Percentiles rank a stretch among this genome's conserved stretches.
phyloP scores from a whole-genome alignment of 139 green algal genomes.

The Auxenochlorella pyrenoidosa region DNA sequence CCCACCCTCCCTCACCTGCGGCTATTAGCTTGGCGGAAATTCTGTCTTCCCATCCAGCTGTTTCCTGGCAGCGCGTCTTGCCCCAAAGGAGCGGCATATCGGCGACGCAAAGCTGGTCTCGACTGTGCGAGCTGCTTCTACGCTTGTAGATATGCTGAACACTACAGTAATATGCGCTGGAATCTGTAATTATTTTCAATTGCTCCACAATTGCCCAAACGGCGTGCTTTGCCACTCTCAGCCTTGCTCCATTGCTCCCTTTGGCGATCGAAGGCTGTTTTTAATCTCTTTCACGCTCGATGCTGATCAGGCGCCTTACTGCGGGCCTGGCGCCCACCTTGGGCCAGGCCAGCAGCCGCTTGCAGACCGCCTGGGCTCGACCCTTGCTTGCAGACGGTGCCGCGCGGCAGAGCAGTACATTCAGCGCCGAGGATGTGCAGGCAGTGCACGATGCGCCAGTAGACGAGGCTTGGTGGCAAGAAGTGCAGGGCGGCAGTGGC shows the following conservation, averaged over 20 bases:
- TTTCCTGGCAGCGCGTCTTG: slow-evolving; percentile 18
- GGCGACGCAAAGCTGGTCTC: not conserved
- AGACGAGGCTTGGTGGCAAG: slow-evolving; percentile 6
- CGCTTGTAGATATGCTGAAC: too few species aligned
- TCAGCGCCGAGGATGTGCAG: not conserved
- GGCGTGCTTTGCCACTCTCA: too few species aligned
- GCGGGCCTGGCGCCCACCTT: not conserved
- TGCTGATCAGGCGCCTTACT: too few species aligned
- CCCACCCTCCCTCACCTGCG: slow-evolving; percentile 20
- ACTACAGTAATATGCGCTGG: too few species aligned
- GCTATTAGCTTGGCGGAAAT: slow-evolving; percentile 27
- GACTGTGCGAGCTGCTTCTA: not conserved
- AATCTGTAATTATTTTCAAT: too few species aligned
- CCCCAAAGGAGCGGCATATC: slow-evolving; percentile 20
- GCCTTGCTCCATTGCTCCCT: too few species aligned
- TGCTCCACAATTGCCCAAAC: too few species aligned
- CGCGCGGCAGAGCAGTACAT: not conserved
- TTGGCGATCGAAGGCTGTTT: too few species aligned
- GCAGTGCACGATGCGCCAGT: not conserved
- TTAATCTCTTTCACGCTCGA: too few species aligned
- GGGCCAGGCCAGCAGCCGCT: not conserved
- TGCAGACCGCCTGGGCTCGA: not conserved
- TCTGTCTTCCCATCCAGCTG: slow-evolving; percentile 34
- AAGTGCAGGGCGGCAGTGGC: not conserved
- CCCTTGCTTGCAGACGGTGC: not conserved